phyloP scores from a whole-genome alignment of 2,329 filamentous ascomycete species.

The Ophidiomyces ophidiicola region DNA sequence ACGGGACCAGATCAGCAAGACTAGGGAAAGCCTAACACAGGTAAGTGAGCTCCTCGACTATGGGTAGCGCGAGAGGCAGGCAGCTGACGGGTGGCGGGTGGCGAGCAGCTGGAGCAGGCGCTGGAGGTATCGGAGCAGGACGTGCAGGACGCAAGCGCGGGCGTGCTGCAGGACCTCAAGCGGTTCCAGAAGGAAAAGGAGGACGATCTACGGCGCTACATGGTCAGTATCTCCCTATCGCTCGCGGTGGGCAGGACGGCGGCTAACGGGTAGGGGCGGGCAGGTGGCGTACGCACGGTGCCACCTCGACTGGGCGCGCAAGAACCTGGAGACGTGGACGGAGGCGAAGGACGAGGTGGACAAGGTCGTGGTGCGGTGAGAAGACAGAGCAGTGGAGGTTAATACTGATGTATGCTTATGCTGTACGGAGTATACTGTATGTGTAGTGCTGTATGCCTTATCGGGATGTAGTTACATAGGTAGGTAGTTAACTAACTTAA shows the following conservation, averaged over 20 bases:
- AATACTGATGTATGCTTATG: no score
- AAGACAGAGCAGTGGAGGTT: no score
- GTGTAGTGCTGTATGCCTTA: no score
- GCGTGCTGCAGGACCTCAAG: slow-evolving; percentile 78
- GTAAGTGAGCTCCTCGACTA: no score
- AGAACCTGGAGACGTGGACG: slow-evolving; percentile 83
- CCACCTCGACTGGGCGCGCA: slow-evolving; percentile 88
- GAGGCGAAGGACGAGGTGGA: slow-evolving; percentile 77
- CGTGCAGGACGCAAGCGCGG: slow-evolving; percentile 81
- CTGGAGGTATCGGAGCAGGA: slow-evolving; percentile 79
- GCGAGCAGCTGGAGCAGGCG: slow-evolving; percentile 72
- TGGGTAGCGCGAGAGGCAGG: not conserved
- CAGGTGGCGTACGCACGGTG: slow-evolving; percentile 85
- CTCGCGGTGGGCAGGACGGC: not conserved
- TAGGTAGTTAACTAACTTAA: no score
- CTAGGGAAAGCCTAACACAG: slow-evolving; percentile 66
- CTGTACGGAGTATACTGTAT: no score
- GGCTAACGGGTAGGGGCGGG: slow-evolving; percentile 1
- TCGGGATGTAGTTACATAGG: no score
- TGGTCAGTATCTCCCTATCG: slow-evolving; percentile 51
- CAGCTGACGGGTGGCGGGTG: slow-evolving; percentile 9
- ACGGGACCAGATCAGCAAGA: slow-evolving; percentile 90
- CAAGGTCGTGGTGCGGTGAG: slow-evolving; percentile 53
- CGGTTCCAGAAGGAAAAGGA: slow-evolving; percentile 94
- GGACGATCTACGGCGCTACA: slow-evolving; percentile 82